Evolutionary conservation across 805 yeast genomes (phyloP), one percentile per base, ranked within the genome.

Genomic region (Yamadazyma tumulicola): DNA sequence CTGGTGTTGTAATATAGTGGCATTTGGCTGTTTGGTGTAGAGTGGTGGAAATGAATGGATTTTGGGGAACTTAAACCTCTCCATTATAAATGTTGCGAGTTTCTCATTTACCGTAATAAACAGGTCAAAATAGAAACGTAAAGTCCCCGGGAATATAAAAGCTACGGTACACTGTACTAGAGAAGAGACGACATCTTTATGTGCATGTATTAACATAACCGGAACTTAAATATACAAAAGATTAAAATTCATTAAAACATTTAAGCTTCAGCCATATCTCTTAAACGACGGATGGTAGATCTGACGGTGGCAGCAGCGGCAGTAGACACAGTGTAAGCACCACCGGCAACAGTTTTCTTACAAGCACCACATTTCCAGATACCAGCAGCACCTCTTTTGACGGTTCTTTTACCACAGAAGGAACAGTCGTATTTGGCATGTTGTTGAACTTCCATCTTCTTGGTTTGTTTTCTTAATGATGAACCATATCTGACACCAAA

Each of bases 401-500:
- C 97, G 51, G 96, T 67, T 79, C 87, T 86, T 85, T 93, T 93
- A 75, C 99, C 99, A 77, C 97, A 91, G 97, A 93, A 93, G 48
- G 98, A 80, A 75, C 97, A 93, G 74, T 86, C 95, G 84, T 94
- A 93, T 70, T 85, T 86, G 62, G 98, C 85, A 76, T 91, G 98
- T 74, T 89, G 97, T 76, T 88, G 97, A 64, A 87, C 83, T 79
- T 94, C 98, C 74, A 93, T 79, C 81, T 93, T 93, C 84, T 89
- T 89, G 81, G 95, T 85, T 77, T 88, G 97, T 78, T 97, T 87
- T 85, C 99, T 91, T 74, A 93, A 80, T 53, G 99, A 94, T 63
- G 98, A 91, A 89, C 99, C 96, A 81, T 93, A 93, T 82, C 99
- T 89, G 78, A 93, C 97, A 87, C 99, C 99, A 83, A 87, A 93